Percentiles rank a stretch among this genome's conserved stretches.
Evolutionary conservation across 2,329 filamentous ascomycete genomes (phyloP).

Genomic region (Nannizzia gypsea): DNA sequence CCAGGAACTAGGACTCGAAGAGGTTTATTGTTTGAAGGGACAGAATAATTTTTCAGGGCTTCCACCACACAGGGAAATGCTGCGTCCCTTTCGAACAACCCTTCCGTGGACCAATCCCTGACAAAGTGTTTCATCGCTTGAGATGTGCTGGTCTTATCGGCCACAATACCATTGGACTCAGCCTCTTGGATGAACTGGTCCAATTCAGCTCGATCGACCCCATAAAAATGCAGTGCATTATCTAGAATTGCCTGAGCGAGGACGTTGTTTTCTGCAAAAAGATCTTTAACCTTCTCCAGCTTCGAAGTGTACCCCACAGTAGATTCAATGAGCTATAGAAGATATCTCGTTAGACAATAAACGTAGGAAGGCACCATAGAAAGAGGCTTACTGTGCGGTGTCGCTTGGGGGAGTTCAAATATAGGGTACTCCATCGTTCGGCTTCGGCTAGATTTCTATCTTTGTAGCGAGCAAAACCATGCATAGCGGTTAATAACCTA

Average conservation of each 20-base stretch:
- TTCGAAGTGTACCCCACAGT: conserved; percentile 47
- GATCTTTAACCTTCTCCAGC: conserved; percentile 34
- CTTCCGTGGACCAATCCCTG: conserved; percentile 44
- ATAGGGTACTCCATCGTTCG: conserved; percentile 9
- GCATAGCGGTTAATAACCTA: conserved; percentile 19
- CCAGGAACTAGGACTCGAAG: conserved; percentile 42
- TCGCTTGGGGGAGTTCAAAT: conserved; percentile 5
- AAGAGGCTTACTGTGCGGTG: conserved; percentile 7
- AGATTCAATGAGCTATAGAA: conserved; percentile 42
- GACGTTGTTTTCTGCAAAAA: conserved; percentile 36
- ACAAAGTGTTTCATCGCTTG: conserved; percentile 49
- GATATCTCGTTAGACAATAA: background rate
- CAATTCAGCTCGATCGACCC: conserved; percentile 35
- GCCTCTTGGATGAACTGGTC: conserved; percentile 31
- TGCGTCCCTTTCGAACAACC: conserved; percentile 36
- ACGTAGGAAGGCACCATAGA: background rate
- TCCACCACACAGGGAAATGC: conserved; percentile 27
- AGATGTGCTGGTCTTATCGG: conserved; percentile 39
- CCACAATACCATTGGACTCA: conserved; percentile 25
- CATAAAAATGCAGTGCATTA: conserved; percentile 38
- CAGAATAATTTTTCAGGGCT: conserved; percentile 16
- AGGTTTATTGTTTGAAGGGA: conserved; percentile 8
- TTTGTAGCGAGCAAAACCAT: conserved; percentile 20
- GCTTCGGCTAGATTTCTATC: conserved; percentile 15
- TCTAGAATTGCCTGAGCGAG: conserved; percentile 39